Evolutionary conservation across 306 rosid genomes (phyloP).

Genomic region (Fragaria ananassa): DNA sequence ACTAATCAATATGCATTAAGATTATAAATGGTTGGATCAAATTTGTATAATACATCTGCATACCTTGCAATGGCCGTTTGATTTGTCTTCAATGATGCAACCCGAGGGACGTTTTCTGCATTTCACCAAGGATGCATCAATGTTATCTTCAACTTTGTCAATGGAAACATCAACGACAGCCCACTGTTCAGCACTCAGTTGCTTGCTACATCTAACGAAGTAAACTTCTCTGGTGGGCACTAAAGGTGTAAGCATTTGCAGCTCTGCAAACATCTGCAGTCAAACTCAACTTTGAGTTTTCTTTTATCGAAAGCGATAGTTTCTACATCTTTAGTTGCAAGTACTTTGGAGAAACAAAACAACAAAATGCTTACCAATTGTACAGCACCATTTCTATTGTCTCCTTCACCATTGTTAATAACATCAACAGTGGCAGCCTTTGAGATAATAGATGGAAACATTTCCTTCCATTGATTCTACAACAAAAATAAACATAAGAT

Average conservation of each 20-base stretch:
- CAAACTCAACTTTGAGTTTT: conserved; percentile 15
- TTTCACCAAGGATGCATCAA: conserved; percentile 73
- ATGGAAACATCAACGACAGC: conserved; percentile 86
- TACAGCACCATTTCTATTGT: conserved; percentile 66
- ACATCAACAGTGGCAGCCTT: conserved; percentile 88
- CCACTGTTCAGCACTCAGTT: conserved; percentile 76
- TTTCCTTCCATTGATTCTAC: conserved; percentile 96
- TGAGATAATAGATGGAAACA: conserved; percentile 88
- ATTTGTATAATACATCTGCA: neutral
- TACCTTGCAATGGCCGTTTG: conserved; percentile 98
- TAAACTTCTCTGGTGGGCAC: conserved; percentile 91
- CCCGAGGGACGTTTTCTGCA: conserved; percentile 96
- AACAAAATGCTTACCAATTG: conserved; percentile 58
- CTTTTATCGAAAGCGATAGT: neutral
- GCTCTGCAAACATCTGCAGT: conserved; percentile 88
- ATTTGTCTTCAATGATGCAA: conserved; percentile 89
- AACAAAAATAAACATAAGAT: neutral
- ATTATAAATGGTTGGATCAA: neutral
- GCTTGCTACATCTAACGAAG: conserved; percentile 80
- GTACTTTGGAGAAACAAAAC: neutral
- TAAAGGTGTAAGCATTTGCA: conserved; percentile 94
- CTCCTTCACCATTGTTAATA: conserved; percentile 74
- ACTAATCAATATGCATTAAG: neutral
- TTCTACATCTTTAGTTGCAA: neutral
- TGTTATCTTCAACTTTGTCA: conserved; percentile 84